Evolutionary conservation across 2,329 filamentous ascomycete species (phyloP).

Genomic region (Epichloe aotearoae): DNA sequence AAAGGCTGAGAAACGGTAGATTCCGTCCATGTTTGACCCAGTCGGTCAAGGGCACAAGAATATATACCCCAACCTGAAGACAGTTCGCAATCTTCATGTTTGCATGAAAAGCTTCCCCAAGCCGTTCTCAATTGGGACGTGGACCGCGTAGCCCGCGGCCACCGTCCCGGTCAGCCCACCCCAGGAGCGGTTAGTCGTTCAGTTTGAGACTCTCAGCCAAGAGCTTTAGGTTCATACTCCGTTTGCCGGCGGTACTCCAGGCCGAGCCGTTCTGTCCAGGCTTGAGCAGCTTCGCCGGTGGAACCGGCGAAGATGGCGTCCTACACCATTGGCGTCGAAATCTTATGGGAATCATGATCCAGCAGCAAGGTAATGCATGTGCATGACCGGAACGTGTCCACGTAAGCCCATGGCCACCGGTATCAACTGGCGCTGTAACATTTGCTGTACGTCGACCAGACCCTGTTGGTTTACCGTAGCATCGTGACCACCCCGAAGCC

Average conservation of each 20-base stretch:
- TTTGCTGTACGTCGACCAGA: too few species aligned
- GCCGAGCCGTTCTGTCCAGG: too few species aligned
- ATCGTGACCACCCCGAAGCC: background rate
- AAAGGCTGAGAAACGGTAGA: background rate
- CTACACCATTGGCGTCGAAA: background rate
- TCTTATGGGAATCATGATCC: background rate
- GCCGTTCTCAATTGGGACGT: background rate
- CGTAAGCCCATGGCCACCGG: too few species aligned
- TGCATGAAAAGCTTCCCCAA: background rate
- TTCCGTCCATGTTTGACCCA: slow-evolving; percentile 1
- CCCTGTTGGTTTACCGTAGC: too few species aligned
- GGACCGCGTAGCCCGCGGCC: slow-evolving; percentile 5
- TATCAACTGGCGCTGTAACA: too few species aligned
- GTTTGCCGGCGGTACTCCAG: too few species aligned
- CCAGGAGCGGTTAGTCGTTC: background rate
- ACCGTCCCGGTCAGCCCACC: background rate
- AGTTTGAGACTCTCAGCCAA: too few species aligned
- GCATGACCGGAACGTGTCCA: too few species aligned
- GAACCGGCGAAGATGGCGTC: background rate
- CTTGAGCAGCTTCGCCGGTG: background rate
- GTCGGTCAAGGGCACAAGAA: background rate
- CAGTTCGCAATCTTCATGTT: background rate
- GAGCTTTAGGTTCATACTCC: too few species aligned
- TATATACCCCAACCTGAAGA: background rate
- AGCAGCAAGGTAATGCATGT: background rate